Evolutionary conservation across 2,329 filamentous ascomycete species (phyloP), one percentile per base, ranked within the genome.

Genomic region (Thelonectria discophora): DNA sequence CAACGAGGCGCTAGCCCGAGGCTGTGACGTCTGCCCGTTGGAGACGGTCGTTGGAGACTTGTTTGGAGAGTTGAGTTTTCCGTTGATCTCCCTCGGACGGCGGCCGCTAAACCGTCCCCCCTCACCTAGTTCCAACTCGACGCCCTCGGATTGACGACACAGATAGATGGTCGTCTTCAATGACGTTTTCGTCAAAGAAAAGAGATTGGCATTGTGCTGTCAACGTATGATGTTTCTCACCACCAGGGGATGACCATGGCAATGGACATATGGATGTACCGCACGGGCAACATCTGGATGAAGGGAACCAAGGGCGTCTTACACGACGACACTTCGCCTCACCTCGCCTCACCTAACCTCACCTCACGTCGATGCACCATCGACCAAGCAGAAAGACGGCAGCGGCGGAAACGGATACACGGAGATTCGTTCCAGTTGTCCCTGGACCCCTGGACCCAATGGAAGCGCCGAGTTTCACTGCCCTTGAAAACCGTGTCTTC

Each of bases 251-350:
- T 32, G 24, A 49, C 47, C 45, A 40, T 45, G 46, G 40, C 54
- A 15, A 56, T 56, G 54, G 54, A n/a, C 39, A 42, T 49, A 57
- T 34, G 54, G 54, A 57, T 49, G 27, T 32, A 15, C 54, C 54
- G 54, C 54, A 57, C 54, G 54, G 54, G 54, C 54, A 56, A 48
- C 46, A 17, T 27, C 54, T 57, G 54, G 46, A 34, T 57, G 54
- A 57, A 50, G 46, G 54, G 54, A 57, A 49, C 46, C 9, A 20
- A 13, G n/a, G 27, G 20, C 24, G 24, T 30, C 42, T n/a, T 20
- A 17, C 48, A 27, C 32, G 32, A 39, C 24, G 10, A 15, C 34
- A 37, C 34, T 12, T 37, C 34, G 30, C 13, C 32, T 11, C n/a
- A 21, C n/a, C 37, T 43, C 20, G 42, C 18, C 42, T 46, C 42